These are phyloP conservation scores for Pichia sp. DNA, from an alignment of 1,139 yeast species.

Conservation along the genomic window DNA sequence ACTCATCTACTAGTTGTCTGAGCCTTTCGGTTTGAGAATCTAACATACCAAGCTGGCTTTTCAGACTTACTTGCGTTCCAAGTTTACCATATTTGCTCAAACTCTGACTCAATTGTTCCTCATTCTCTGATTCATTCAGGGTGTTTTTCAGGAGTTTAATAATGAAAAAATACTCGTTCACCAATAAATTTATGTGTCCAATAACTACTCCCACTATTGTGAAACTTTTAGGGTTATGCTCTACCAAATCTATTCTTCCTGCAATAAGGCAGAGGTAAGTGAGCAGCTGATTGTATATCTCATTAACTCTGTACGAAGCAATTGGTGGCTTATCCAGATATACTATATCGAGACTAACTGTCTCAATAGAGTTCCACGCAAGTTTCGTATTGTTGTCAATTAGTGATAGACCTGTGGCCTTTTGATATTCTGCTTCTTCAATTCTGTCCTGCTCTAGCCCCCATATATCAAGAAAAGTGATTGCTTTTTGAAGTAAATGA, in stretches of 20 bases:
- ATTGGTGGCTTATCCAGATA: slow-evolving; percentile 54
- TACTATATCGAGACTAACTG: slow-evolving; percentile 22
- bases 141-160: slow-evolving; percentile 47
- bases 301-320: slow-evolving; percentile 68
- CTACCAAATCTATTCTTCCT: slow-evolving; percentile 71
- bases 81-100: slow-evolving; percentile 13
- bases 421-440: slow-evolving; percentile 12
- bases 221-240: slow-evolving; percentile 67
- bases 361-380: slow-evolving; percentile 8
- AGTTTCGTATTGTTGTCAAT: slow-evolving; percentile 4
- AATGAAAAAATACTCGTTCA: slow-evolving; percentile 44
- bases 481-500: slow-evolving; percentile 71
- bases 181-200: slow-evolving; percentile 61
- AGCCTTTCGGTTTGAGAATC: slow-evolving; percentile 25
- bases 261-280: slow-evolving; percentile 68
- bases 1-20: slow-evolving; percentile 57
- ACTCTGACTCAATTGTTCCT: slow-evolving; percentile 4
- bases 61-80: slow-evolving; percentile 4
- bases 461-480: slow-evolving; percentile 73
- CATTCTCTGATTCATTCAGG: slow-evolving; percentile 33
- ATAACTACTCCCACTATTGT: slow-evolving; percentile 61
- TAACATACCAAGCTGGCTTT: slow-evolving; percentile 22
- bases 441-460: slow-evolving; percentile 43
- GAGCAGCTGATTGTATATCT: slow-evolving; percentile 65
- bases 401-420: slow-evolving; percentile 4